Conservation (phyloP, 768 basidiomycete genomes). For the Serendipita vermifera region DNA sequence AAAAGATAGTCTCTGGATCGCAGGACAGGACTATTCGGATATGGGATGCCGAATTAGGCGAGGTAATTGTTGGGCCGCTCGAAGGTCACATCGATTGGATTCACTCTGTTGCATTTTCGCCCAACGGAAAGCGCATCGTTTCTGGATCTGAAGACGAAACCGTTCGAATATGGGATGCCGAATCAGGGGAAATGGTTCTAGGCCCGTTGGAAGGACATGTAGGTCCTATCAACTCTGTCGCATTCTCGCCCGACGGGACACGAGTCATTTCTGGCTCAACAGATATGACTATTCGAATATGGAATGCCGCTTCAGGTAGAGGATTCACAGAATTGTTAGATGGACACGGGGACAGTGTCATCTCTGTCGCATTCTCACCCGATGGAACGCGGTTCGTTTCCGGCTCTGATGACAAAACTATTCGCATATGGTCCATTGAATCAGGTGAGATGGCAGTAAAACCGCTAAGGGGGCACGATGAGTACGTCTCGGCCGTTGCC, state of each 20-base stretch:
- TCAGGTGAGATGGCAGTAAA: constrained; percentile 17
- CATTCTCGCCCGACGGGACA: constrained; percentile 21
- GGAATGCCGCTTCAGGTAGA: constrained; percentile 19
- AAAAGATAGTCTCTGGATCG: constrained; percentile 22
- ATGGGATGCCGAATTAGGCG: constrained; percentile 16
- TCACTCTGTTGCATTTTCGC: constrained; percentile 11
- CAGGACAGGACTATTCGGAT: constrained; percentile 22
- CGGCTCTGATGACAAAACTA: constrained; percentile 22
- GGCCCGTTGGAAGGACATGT: constrained; percentile 22
- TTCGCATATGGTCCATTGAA: constrained; percentile 23
- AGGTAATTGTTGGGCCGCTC: not conserved
- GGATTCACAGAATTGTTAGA: constrained; percentile 13
- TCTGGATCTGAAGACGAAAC: constrained; percentile 10
- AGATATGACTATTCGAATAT: constrained; percentile 22
- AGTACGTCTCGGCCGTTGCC: constrained; percentile 15
- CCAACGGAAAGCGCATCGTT: not conserved
- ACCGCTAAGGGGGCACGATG: constrained; percentile 10
- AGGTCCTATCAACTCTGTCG: constrained; percentile 18
- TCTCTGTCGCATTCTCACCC: constrained; percentile 21
- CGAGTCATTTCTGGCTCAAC: constrained; percentile 23
- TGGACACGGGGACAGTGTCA: constrained; percentile 18
- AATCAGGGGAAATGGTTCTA: constrained; percentile 17
- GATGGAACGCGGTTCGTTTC: constrained; percentile 22
- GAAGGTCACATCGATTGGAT: not conserved
- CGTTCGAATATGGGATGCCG: constrained; percentile 16